These are phyloP conservation scores for Lotmaria passim DNA, from an alignment of 208 protist genomes.

Conservation along the genomic window DNA sequence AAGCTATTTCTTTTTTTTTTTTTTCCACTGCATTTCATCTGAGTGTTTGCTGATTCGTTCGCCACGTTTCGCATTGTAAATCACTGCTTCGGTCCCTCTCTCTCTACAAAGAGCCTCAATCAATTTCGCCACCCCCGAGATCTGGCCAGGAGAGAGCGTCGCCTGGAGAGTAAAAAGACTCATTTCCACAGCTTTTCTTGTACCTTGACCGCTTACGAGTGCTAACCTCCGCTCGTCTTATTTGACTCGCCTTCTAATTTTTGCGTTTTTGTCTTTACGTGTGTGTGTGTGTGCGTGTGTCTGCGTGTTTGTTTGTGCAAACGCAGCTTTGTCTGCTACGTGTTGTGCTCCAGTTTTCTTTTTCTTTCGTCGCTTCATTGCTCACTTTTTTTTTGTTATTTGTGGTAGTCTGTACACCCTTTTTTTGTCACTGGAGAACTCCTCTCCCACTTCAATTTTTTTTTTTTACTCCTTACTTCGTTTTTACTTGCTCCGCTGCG, in stretches of 20 bases:
- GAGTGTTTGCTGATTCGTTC: neutral
- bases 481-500: slow-evolving; percentile 3
- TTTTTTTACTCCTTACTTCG: slow-evolving; percentile 16
- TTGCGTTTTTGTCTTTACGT: slow-evolving; percentile 9
- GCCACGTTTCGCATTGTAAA: too few relatives aligned
- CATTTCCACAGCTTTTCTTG: too few relatives aligned
- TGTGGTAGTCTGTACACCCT: neutral
- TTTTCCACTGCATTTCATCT: neutral
- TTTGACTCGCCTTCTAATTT: slow-evolving; percentile 2
- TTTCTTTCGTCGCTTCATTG: slow-evolving; percentile 4
- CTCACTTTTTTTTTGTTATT: slow-evolving; percentile 22
- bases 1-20: neutral
- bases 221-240: neutral
- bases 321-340: too few relatives aligned
- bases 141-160: too few relatives aligned
- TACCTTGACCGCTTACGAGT: neutral
- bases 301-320: too few relatives aligned
- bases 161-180: too few relatives aligned
- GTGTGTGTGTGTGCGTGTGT: neutral
- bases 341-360: too few relatives aligned
- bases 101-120: too few relatives aligned
- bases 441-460: slow-evolving; percentile 6
- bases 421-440: too few relatives aligned
- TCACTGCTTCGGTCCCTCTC: neutral
- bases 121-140: too few relatives aligned